phyloP scores from a whole-genome alignment of 164 flowering plant genomes.

The Stephania yunnanensis region DNA sequence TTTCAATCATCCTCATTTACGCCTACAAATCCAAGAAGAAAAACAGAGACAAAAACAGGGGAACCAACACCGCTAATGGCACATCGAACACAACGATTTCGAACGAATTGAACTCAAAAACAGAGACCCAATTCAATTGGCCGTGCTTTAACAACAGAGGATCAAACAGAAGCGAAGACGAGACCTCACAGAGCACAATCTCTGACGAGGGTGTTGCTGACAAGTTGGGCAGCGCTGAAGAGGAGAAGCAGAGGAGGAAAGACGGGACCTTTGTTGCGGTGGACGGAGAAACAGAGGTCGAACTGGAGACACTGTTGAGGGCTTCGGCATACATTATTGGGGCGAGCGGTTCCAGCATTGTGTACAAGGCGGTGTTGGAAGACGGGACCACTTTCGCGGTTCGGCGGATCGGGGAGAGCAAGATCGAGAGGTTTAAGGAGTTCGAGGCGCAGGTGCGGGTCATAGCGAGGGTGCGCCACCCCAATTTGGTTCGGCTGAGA shows the following conservation, averaged over 20 bases:
- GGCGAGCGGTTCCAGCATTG: conserved; percentile 78
- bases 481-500: conserved; percentile 70
- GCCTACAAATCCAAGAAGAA: conserved; percentile 40
- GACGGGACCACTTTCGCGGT: conserved; percentile 72
- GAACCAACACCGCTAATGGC: background rate
- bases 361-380: conserved; percentile 84
- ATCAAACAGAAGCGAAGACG: conserved; percentile 18
- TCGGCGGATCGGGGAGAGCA: conserved; percentile 64
- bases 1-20: conserved; percentile 41
- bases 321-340: conserved; percentile 94
- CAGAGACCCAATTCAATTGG: conserved; percentile 17
- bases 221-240: background rate
- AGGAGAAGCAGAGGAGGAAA: conserved; percentile 18
- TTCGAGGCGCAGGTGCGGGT: conserved; percentile 70
- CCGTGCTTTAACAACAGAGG: conserved; percentile 33
- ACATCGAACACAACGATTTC: background rate
- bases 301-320: conserved; percentile 72
- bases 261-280: conserved; percentile 57
- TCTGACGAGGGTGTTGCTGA: conserved; percentile 16
- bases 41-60: conserved; percentile 13
- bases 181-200: conserved; percentile 36
- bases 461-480: conserved; percentile 76
- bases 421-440: conserved; percentile 62
- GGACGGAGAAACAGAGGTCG: conserved; percentile 69
- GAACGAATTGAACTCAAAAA: background rate